A percentile compares a stretch with the other conserved stretches of the same genome.
Evolutionary conservation across 768 basidiomycete species (phyloP).

Genomic region (Sarcomyxa edulis): DNA sequence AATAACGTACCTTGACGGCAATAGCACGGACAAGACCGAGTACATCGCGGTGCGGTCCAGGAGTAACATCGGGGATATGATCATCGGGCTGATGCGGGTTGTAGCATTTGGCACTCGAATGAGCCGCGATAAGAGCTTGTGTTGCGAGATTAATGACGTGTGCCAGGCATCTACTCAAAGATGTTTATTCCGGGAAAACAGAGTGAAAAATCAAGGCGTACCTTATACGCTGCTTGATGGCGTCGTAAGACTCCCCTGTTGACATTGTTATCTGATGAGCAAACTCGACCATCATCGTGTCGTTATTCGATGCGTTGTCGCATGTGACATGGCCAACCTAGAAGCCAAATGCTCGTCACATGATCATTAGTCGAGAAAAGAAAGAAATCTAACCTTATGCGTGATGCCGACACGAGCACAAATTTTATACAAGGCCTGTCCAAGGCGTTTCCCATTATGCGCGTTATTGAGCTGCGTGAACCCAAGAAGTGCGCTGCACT

Average conservation of each 20-base stretch:
- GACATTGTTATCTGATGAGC: conserved; percentile 2
- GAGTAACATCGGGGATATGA: conserved; percentile 8
- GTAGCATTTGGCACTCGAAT: conserved; percentile 19
- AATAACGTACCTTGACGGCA: conserved; percentile 10
- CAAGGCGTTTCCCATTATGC: conserved; percentile 27
- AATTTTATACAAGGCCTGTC: conserved; percentile 32
- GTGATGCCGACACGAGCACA: conserved; percentile 16
- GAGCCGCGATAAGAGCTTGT: conserved; percentile 20
- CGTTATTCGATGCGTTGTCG: conserved; percentile 32
- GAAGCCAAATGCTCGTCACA: not conserved
- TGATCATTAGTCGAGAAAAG: conserved; percentile 3
- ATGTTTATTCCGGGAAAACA: not conserved
- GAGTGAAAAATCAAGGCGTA: conserved; percentile 1
- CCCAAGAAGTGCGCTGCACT: conserved; percentile 24
- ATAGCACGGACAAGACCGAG: conserved; percentile 10
- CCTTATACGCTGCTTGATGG: conserved; percentile 4
- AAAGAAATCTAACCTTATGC: conserved; percentile 19
- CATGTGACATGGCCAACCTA: conserved; percentile 31
- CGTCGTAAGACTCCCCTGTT: not conserved
- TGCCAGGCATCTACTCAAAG: conserved; percentile 19
- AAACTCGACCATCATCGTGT: conserved; percentile 27
- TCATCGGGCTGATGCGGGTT: conserved; percentile 14
- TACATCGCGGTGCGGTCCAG: no score
- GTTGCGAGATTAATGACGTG: conserved; percentile 30
- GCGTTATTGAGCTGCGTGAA: conserved; percentile 29